These are phyloP conservation scores for Neofusicoccum umdonicola DNA, from an alignment of 2,329 filamentous ascomycete genomes.

Conservation along the genomic window DNA sequence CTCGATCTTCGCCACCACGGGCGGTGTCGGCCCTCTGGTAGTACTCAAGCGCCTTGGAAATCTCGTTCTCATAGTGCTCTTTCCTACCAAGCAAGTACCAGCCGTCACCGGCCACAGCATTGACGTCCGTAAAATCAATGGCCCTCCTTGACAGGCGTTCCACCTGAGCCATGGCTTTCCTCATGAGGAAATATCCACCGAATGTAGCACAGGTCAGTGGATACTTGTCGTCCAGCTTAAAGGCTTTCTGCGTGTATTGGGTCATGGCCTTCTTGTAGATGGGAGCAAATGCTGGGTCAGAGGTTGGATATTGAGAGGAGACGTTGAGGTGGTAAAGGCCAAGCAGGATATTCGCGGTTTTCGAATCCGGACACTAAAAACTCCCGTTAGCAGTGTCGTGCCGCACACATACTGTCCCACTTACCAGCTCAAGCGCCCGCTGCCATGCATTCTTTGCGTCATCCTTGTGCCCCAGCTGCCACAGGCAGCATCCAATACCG, in stretches of 20 bases:
- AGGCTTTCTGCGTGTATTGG: slow-evolving; percentile 88
- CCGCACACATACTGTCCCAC: background rate
- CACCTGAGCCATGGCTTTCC: slow-evolving; percentile 76
- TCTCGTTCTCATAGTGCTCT: slow-evolving; percentile 78
- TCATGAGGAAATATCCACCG: slow-evolving; percentile 81
- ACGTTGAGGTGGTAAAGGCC: slow-evolving; percentile 87
- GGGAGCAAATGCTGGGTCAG: slow-evolving; percentile 77
- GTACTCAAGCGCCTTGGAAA: slow-evolving; percentile 74
- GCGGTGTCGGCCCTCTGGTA: slow-evolving; percentile 91
- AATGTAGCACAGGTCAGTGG: slow-evolving; percentile 90
- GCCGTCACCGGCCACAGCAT: slow-evolving; percentile 93
- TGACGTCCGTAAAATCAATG: slow-evolving; percentile 93
- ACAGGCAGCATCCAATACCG: slow-evolving; percentile 94
- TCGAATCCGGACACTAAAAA: slow-evolving; percentile 68
- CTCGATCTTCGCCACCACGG: slow-evolving; percentile 83
- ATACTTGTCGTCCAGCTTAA: slow-evolving; percentile 88
- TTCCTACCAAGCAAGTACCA: slow-evolving; percentile 94
- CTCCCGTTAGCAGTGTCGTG: slow-evolving; percentile 1
- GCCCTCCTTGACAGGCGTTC: slow-evolving; percentile 87
- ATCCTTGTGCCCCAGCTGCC: slow-evolving; percentile 92
- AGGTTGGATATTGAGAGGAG: slow-evolving; percentile 77
- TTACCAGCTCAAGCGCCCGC: slow-evolving; percentile 73
- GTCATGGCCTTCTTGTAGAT: slow-evolving; percentile 94
- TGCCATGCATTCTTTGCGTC: slow-evolving; percentile 92
- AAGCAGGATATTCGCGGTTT: slow-evolving; percentile 84